phyloP scores from a whole-genome alignment of 2,329 filamentous ascomycete genomes.

The Myriosclerotinia curreyana region DNA sequence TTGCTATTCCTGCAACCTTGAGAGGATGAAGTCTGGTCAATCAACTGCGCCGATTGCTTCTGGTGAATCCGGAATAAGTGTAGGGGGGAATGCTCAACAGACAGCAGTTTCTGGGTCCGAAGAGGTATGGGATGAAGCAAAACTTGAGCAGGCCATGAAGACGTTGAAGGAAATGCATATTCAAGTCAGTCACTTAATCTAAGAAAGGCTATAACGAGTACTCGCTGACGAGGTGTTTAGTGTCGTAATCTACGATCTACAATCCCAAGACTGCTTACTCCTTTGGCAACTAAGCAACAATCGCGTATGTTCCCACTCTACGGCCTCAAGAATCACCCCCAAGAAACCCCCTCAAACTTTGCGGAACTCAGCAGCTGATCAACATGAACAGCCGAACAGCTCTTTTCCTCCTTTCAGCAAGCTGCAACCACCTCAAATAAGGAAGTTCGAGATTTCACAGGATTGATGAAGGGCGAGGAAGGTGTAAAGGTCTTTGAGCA shows the following conservation, averaged over 20 bases:
- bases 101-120: slow-evolving; percentile 19
- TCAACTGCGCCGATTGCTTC: background rate
- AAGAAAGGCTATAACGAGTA: background rate
- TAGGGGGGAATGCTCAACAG: slow-evolving; percentile 3
- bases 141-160: slow-evolving; percentile 37
- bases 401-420: slow-evolving; percentile 49
- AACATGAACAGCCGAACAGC: slow-evolving; percentile 46
- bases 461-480: slow-evolving; percentile 35
- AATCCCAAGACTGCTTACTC: slow-evolving; percentile 51
- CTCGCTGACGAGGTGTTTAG: slow-evolving; percentile 38
- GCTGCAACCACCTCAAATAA: slow-evolving; percentile 48
- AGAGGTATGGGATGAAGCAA: slow-evolving; percentile 38
- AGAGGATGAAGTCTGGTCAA: slow-evolving; percentile 15
- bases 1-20: slow-evolving; percentile 7
- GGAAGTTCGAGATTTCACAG: slow-evolving; percentile 48
- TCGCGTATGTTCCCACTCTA: slow-evolving; percentile 46
- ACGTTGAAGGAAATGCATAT: slow-evolving; percentile 41
- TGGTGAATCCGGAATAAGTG: background rate
- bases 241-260: slow-evolving; percentile 49
- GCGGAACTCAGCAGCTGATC: slow-evolving; percentile 1
- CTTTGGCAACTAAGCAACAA: slow-evolving; percentile 49
- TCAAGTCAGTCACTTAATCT: slow-evolving; percentile 31
- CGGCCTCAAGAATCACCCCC: background rate
- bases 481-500: slow-evolving; percentile 49
- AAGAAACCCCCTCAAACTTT: background rate